phyloP scores from a whole-genome alignment of 1,139 yeast species.

The Arxiozyma bovina region DNA sequence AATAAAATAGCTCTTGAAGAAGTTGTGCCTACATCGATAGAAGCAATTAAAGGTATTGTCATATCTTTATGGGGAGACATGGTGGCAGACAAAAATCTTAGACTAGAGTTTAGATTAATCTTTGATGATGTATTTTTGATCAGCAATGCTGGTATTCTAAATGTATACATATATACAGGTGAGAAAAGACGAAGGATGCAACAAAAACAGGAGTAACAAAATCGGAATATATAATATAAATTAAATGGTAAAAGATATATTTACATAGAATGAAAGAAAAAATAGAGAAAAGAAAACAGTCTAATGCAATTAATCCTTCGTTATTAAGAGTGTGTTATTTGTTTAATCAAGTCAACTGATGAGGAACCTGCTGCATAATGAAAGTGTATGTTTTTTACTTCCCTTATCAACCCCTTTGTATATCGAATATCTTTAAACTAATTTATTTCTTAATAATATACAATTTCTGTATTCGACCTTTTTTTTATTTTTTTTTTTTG shows the following conservation, averaged over 20 bases:
- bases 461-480: no score
- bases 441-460: no score
- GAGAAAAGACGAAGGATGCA: no score
- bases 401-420: not conserved
- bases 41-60: constrained; percentile 45
- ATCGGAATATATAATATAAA: not conserved
- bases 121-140: not conserved
- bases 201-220: not conserved
- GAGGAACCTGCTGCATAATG: not conserved
- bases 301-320: not conserved
- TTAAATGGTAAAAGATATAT: not conserved
- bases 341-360: not conserved
- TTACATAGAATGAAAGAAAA: not conserved
- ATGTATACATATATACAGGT: not conserved
- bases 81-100: not conserved
- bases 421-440: not conserved
- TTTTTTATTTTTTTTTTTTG: no score
- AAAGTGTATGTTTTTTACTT: not conserved
- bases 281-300: not conserved
- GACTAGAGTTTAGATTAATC: not conserved
- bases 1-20: constrained; percentile 87
- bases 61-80: not conserved
- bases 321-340: not conserved
- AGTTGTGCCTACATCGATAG: constrained; percentile 90
- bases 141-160: not conserved